Conservation (phyloP, 2,329 filamentous ascomycete genomes). For the Epicoccum sorghinum region DNA sequence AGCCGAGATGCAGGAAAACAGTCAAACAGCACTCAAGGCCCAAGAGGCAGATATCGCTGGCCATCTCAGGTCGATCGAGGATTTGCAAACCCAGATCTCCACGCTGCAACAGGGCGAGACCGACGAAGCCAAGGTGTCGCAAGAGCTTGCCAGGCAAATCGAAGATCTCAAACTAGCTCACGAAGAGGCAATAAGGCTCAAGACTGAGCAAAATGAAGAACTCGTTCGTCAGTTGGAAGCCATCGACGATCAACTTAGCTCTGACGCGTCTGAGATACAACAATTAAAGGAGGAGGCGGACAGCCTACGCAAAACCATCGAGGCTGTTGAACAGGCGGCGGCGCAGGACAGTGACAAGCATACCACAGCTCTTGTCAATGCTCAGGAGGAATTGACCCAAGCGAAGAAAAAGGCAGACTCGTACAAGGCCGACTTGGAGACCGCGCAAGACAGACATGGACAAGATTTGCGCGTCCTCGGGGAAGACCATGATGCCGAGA, state of each 20-base stretch:
- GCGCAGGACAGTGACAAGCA: slow-evolving; percentile 37
- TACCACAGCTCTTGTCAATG: slow-evolving; percentile 27
- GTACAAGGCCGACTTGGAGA: slow-evolving; percentile 38
- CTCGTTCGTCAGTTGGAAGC: slow-evolving; percentile 42
- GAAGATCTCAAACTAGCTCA: slow-evolving; percentile 39
- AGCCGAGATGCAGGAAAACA: slow-evolving; percentile 35
- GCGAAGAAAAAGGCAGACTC: slow-evolving; percentile 32
- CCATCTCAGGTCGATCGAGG: slow-evolving; percentile 41
- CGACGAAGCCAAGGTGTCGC: slow-evolving; percentile 37
- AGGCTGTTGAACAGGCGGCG: slow-evolving; percentile 39
- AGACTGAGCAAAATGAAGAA: slow-evolving; percentile 41
- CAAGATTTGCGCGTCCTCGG: slow-evolving; percentile 39
- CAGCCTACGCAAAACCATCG: slow-evolving; percentile 39
- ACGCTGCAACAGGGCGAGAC: slow-evolving; percentile 43
- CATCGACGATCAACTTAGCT: slow-evolving; percentile 42
- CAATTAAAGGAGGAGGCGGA: slow-evolving; percentile 37
- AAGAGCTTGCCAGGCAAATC: slow-evolving; percentile 42
- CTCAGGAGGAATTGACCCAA: slow-evolving; percentile 35
- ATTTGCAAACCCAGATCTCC: slow-evolving; percentile 41
- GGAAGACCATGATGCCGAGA: slow-evolving; percentile 43
- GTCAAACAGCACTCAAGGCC: slow-evolving; percentile 27
- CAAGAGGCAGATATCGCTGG: slow-evolving; percentile 40
- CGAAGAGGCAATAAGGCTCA: slow-evolving; percentile 37
- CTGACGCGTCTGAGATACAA: slow-evolving; percentile 36
- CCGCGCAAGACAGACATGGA: slow-evolving; percentile 32